phyloP scores from a whole-genome alignment of 2,329 filamentous ascomycete species.

The Knoxdaviesia capensis region DNA sequence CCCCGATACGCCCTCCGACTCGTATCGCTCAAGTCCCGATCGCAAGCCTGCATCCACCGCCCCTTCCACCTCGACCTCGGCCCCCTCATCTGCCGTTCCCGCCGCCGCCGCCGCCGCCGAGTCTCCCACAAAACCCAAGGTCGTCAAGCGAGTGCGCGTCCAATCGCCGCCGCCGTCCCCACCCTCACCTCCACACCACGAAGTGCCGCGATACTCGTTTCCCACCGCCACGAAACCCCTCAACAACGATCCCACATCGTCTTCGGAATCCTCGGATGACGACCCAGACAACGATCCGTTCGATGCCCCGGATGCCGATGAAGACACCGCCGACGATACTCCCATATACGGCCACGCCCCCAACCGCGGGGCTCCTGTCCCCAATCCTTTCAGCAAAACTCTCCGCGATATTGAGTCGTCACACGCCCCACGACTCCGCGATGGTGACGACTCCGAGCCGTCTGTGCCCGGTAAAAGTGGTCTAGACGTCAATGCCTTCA shows the following conservation, averaged over 20 bases:
- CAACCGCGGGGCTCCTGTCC: slow-evolving; percentile 6
- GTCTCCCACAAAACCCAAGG: slow-evolving; percentile 17
- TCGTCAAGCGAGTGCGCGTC: slow-evolving; percentile 47
- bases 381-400: slow-evolving; percentile 33
- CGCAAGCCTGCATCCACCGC: not conserved
- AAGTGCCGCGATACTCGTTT: not conserved
- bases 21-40: no score
- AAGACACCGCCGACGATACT: slow-evolving; percentile 10
- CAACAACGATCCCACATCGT: not conserved
- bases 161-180: slow-evolving; percentile 43
- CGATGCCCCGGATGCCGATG: slow-evolving; percentile 9
- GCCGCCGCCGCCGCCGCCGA: slow-evolving; percentile 1
- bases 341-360: not conserved
- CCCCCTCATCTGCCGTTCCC: slow-evolving; percentile 1
- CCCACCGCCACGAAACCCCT: not conserved
- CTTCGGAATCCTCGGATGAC: not conserved
- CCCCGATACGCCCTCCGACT: no score
- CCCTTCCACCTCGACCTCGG: not conserved
- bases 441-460: not conserved
- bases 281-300: slow-evolving; percentile 13
- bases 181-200: slow-evolving; percentile 16
- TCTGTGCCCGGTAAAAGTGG: slow-evolving; percentile 7
- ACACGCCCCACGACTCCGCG: not conserved
- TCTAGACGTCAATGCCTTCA: slow-evolving; percentile 63
- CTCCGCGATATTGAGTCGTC: slow-evolving; percentile 26